Evolutionary conservation across 495 filamentous ascomycete genomes (phyloP), one percentile per base, ranked within the genome.

Genomic region (Rhypophila decipiens): DNA sequence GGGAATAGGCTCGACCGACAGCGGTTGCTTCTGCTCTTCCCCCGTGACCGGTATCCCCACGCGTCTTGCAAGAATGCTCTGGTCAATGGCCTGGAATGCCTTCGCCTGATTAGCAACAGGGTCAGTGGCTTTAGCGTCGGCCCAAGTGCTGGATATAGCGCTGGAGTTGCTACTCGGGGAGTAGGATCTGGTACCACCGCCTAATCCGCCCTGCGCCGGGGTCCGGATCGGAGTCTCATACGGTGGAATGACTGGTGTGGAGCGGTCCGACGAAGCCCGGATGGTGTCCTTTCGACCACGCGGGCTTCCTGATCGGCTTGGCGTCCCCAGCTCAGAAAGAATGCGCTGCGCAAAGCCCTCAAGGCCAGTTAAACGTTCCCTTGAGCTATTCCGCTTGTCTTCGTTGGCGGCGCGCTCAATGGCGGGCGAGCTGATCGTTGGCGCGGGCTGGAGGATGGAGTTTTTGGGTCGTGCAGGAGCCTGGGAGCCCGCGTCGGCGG

Each of bases 321-420:
- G 74, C 1, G 70, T 72, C 34, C 69, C 59, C 20, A 82, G 55
- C 50, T 82, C 71, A 24, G 71, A 71, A 38, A 78, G 59, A 40
- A 78, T 72, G n/a, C 76, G 71, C 54, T 79, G 76, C 5, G 75
- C 75, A 18, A 79, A 73, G 3, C 70, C 69, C 31, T 77, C 76
- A 39, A 79, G 63, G 0, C 68, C 73, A 7, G 69, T 70, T n/a
- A 68, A 67, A 7, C 69, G 61, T 31, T 68, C 62, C 9, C 73
- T 69, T 1, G 76, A 75, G 3, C 49, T 51, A 27, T 64, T 63
- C 5, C 67, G 64, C 0, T 59, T 55, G 7, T 63, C 65, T 20
- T 67, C 66, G 15, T 51, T 52, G 40, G 56, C 65, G 17, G 60
- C 47, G 19, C 58, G 56, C 2, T 69, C 66, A 3, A 52, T 41